These are phyloP conservation scores for Backusella morwellensis DNA, from an alignment of 192 early-diverging fungal genomes.

Conservation along the genomic window DNA sequence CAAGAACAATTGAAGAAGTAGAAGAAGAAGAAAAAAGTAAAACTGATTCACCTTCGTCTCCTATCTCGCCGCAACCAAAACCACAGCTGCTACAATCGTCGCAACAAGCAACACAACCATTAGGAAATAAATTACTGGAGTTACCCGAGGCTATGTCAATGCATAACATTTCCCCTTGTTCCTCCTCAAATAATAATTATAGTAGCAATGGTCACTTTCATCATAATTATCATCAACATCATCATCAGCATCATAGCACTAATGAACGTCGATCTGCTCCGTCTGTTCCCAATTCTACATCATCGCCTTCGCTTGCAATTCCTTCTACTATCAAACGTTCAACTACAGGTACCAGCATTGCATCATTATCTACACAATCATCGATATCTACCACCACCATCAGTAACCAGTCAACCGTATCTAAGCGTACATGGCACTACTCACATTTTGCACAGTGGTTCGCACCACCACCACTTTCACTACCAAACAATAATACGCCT, in stretches of 20 bases:
- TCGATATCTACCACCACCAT: background rate
- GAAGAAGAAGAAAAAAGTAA: background rate
- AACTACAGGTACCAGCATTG: constrained; percentile 11
- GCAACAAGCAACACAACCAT: background rate
- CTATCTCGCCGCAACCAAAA: background rate
- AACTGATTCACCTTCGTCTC: background rate
- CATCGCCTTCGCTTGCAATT: background rate
- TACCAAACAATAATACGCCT: background rate
- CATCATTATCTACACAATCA: background rate
- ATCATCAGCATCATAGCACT: background rate
- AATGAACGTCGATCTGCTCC: constrained; percentile 3
- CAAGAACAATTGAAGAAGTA: constrained; percentile 3
- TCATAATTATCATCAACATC: background rate
- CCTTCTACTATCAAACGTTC: background rate
- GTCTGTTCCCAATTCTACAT: constrained; percentile 7
- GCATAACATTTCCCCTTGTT: constrained; percentile 1
- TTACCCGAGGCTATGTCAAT: constrained; percentile 7
- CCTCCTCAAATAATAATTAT: background rate
- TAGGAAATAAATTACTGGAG: background rate
- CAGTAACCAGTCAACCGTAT: background rate
- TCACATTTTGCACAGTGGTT: constrained; percentile 5
- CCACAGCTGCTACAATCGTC: background rate
- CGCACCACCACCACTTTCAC: background rate
- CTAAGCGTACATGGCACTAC: constrained; percentile 7
- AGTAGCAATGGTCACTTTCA: background rate